These are phyloP conservation scores for Scleroderma citrinum DNA, from an alignment of 768 basidiomycete species.

Conservation along the genomic window DNA sequence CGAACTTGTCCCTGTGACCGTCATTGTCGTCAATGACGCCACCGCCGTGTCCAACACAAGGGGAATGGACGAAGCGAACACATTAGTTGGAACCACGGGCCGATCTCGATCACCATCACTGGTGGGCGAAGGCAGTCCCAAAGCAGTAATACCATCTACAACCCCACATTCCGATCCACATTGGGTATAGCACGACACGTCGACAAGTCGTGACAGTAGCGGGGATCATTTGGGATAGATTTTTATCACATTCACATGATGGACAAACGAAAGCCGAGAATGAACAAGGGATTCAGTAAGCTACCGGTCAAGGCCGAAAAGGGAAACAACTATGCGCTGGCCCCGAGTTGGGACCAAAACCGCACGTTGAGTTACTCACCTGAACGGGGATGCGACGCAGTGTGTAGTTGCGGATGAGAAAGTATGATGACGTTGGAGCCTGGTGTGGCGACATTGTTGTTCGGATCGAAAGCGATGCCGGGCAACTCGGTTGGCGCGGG, in stretches of 20 bases:
- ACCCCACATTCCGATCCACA: background rate
- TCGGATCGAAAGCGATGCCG: background rate
- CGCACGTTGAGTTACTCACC: background rate
- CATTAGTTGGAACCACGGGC: background rate
- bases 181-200: background rate
- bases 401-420: background rate
- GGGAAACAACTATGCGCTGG: background rate
- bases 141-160: background rate
- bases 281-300: background rate
- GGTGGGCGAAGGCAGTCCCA: background rate
- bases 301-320: background rate
- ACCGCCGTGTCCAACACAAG: background rate
- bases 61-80: background rate
- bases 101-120: background rate
- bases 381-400: background rate
- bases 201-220: slow-evolving; percentile 1
- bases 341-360: background rate
- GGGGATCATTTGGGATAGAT: background rate
- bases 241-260: no score
- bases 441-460: background rate
- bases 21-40: background rate
- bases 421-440: background rate
- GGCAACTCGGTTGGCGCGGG: background rate
- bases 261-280: background rate
- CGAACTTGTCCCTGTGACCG: background rate